These are phyloP conservation scores for Boeremia lycopersici DNA, from an alignment of 2,329 filamentous ascomycete species.

Conservation along the genomic window DNA sequence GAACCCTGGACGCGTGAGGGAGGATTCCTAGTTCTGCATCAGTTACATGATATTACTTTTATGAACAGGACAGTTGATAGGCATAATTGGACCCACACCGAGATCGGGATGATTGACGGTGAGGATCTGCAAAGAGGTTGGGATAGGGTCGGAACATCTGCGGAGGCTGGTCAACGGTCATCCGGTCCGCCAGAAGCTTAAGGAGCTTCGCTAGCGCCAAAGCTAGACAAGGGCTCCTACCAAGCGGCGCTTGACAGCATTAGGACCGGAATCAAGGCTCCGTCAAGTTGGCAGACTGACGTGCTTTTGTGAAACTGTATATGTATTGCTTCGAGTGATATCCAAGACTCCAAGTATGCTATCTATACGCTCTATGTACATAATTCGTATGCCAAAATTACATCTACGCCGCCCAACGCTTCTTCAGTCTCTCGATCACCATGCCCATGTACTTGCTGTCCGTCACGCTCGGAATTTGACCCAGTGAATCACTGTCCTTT, in stretches of 20 bases:
- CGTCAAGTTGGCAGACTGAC: too few relatives aligned
- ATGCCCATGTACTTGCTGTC: conserved; percentile 20
- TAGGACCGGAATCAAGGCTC: too few relatives aligned
- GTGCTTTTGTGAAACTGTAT: too few relatives aligned
- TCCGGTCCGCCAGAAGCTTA: conserved; percentile 6
- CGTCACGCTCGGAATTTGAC: conserved; percentile 20
- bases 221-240: neutral
- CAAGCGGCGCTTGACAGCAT: neutral
- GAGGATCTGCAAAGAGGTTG: neutral
- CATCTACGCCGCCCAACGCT: conserved; percentile 12
- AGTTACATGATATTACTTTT: neutral
- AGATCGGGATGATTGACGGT: neutral
- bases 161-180: neutral
- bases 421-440: conserved; percentile 23
- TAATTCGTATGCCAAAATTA: too few relatives aligned
- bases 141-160: conserved; percentile 2
- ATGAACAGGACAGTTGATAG: neutral
- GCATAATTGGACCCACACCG: neutral
- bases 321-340: too few relatives aligned
- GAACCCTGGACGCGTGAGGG: neutral
- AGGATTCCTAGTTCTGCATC: too few relatives aligned
- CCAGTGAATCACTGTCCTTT: conserved; percentile 20
- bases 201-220: conserved; percentile 5
- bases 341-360: too few relatives aligned
- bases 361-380: too few relatives aligned